phyloP scores from a whole-genome alignment of 768 basidiomycete species.

The Pleurotus ostreatus region DNA sequence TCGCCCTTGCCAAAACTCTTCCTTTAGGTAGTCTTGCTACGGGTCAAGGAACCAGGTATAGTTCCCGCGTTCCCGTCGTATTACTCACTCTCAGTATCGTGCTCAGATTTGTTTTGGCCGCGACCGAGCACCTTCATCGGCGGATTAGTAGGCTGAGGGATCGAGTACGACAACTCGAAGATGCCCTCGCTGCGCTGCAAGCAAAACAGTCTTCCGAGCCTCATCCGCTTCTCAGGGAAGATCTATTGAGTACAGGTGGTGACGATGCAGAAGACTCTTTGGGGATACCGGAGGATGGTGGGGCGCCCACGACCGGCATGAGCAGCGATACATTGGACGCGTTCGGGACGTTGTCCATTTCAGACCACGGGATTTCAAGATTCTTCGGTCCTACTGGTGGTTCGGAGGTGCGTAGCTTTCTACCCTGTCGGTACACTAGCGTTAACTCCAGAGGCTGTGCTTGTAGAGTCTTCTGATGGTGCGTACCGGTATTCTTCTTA shows the following conservation, averaged over 20 bases:
- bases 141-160: conserved; percentile 48
- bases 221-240: conserved; percentile 58
- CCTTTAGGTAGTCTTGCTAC: conserved; percentile 63
- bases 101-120: conserved; percentile 51
- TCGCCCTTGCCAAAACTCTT: conserved; percentile 2
- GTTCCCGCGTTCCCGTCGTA: background rate
- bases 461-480: conserved; percentile 23
- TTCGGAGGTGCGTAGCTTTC: conserved; percentile 49
- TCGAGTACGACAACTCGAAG: conserved; percentile 58
- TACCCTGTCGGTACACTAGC: no score
- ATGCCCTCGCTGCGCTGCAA: conserved; percentile 51
- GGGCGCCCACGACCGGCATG: conserved; percentile 11
- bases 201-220: conserved; percentile 45
- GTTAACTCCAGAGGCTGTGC: background rate
- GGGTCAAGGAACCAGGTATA: conserved; percentile 71
- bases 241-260: conserved; percentile 34
- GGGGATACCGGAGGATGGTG: conserved; percentile 9
- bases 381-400: conserved; percentile 70
- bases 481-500: conserved; percentile 6
- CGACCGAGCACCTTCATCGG: conserved; percentile 62
- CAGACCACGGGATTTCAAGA: conserved; percentile 54
- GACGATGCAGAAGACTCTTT: conserved; percentile 21
- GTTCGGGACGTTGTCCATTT: conserved; percentile 58
- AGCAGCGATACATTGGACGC: conserved; percentile 45
- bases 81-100: background rate